phyloP scores from a whole-genome alignment of 169 alveolate genomes.

The Plasmodium cynomolgi region DNA sequence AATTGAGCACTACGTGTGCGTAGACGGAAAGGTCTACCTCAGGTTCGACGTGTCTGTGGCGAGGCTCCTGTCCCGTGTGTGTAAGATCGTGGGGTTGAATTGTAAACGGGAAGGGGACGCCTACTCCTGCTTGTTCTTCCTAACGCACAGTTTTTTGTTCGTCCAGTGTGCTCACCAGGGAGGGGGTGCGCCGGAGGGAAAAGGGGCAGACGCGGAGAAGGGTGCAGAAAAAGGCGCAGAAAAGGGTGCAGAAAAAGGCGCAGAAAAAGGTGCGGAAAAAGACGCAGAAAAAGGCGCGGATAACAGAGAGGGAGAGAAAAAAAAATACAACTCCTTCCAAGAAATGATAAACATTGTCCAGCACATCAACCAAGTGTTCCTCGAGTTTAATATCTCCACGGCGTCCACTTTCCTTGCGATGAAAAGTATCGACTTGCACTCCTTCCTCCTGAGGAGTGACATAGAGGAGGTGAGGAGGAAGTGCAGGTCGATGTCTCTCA shows the following conservation, averaged over 20 bases:
- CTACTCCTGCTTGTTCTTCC: conserved; percentile 30
- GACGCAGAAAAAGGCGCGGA: too few species aligned
- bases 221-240: too few species aligned
- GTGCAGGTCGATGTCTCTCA: neutral
- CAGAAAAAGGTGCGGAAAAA: too few species aligned
- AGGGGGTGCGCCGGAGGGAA: neutral
- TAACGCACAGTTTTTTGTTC: conserved; percentile 51
- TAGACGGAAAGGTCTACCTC: conserved; percentile 8
- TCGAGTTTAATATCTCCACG: conserved; percentile 33
- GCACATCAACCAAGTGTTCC: conserved; percentile 29
- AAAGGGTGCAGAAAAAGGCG: too few species aligned
- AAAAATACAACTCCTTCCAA: neutral
- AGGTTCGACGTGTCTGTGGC: conserved; percentile 30
- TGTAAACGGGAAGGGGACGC: conserved; percentile 31
- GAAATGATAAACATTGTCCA: conserved; percentile 18
- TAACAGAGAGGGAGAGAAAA: neutral
- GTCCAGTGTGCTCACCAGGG: neutral
- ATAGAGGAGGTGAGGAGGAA: conserved; percentile 7
- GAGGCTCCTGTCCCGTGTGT: conserved; percentile 18
- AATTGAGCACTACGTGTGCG: conserved; percentile 21
- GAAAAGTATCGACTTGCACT: conserved; percentile 35
- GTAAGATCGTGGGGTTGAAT: conserved; percentile 21
- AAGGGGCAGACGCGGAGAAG: neutral
- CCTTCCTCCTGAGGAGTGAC: conserved; percentile 2
- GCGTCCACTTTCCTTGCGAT: conserved; percentile 22